A percentile compares a stretch with the other conserved stretches of the same genome.
Evolutionary conservation across 2,329 filamentous ascomycete genomes (phyloP).

Genomic region (Cercospora sp.): DNA sequence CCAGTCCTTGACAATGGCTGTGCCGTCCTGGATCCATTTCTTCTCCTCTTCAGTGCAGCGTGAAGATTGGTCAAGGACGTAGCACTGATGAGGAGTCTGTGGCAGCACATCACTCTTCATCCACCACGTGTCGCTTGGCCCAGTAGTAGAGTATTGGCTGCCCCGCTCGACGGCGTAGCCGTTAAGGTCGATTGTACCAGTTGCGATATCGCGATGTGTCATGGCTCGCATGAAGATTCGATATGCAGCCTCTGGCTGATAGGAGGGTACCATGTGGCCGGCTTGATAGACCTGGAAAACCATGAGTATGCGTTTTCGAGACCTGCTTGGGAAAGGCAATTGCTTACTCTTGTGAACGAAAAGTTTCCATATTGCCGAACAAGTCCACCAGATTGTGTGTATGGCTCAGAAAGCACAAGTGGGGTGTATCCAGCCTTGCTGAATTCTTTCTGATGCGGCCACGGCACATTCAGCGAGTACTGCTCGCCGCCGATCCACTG

Average conservation of each 20-base stretch:
- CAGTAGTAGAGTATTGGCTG: slow-evolving; percentile 30
- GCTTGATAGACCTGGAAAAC: slow-evolving; percentile 41
- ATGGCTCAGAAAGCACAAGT: slow-evolving; percentile 31
- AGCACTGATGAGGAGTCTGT: slow-evolving; percentile 31
- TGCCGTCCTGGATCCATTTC: slow-evolving; percentile 33
- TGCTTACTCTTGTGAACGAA: slow-evolving; percentile 41
- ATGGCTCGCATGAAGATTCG: slow-evolving; percentile 42
- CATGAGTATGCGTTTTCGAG: background rate
- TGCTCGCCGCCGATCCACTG: slow-evolving; percentile 58
- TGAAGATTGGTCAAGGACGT: slow-evolving; percentile 23
- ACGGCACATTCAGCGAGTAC: slow-evolving; percentile 52
- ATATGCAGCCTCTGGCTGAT: slow-evolving; percentile 44
- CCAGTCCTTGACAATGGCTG: slow-evolving; percentile 36
- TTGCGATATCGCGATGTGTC: slow-evolving; percentile 40
- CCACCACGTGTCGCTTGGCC: slow-evolving; percentile 35
- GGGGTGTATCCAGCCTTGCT: slow-evolving; percentile 51
- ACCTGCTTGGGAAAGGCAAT: background rate
- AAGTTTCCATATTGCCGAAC: slow-evolving; percentile 40
- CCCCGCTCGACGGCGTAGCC: slow-evolving; percentile 18
- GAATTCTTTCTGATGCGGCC: slow-evolving; percentile 48
- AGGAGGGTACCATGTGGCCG: slow-evolving; percentile 45
- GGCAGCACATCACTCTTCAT: slow-evolving; percentile 37
- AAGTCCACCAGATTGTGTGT: slow-evolving; percentile 35
- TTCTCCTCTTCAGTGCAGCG: slow-evolving; percentile 35
- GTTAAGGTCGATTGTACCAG: slow-evolving; percentile 33